Base-by-base conservation (phyloP, 768 basidiomycete genomes). In the Cystobasidium onofrii region DNA sequence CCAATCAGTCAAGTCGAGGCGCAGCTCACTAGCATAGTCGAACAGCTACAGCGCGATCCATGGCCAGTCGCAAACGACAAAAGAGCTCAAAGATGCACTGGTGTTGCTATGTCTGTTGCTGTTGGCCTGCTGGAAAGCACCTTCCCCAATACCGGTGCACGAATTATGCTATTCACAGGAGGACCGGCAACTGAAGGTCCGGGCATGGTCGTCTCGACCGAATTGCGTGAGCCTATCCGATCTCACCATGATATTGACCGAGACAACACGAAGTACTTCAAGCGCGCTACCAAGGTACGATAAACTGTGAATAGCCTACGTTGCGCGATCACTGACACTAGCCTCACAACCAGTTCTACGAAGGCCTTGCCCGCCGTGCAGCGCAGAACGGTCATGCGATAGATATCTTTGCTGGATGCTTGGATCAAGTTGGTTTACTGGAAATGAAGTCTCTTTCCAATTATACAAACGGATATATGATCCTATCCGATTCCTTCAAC, bases 161-260 rank as follows among this genome's bases (percentile, higher is more conserved):
- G 95, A 65, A 90, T 99, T 82, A 95, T 98, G 90, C 81, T 97
- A 39, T 98, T 98, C 79, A 84, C 93, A 43, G 96, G 95, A 77
- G 96, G 96, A 33, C 91, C 96, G 17, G 89, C 90, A 12, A 96
- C 95, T 0, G 93, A 97, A 79, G 96, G 96, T 1, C 96, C 96
- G 0, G 96, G 96, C 20, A 88, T 93, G 88, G 94, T 97, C 36
- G 96, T 98, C 71, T 89, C 86, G 82, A 91, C 91, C 76, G 95
- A 98, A 82, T 84, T 98, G 71, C 90, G 91, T 82, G 96, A 99
- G 79, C 92, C 94, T 1, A 98, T 99, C 75, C 89, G 96, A 66
- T 96, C 93, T 9, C 96, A 99, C 80, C 95, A 98, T 83, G 96
- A 99, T 79, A 98, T 98, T 78, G 96, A 99, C 79, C 86, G 92